These are phyloP conservation scores for Aspergillus alliaceus DNA, from an alignment of 2,329 filamentous ascomycete genomes.

Conservation along the genomic window DNA sequence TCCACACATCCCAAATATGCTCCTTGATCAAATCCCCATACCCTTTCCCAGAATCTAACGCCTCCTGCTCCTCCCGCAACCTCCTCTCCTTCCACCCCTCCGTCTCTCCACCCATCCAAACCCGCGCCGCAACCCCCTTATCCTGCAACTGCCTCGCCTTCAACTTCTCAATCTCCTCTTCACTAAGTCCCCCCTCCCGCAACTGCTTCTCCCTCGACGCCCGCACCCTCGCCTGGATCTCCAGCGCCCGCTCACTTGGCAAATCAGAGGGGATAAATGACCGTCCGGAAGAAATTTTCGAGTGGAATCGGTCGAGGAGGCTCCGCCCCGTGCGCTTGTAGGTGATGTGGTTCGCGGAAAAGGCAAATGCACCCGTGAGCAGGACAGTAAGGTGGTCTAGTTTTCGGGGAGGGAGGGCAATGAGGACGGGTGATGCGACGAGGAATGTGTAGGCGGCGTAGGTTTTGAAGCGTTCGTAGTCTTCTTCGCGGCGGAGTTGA, in stretches of 20 bases:
- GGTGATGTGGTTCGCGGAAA: conserved; percentile 41
- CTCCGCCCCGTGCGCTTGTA: conserved; percentile 38
- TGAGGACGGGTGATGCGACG: conserved; percentile 31
- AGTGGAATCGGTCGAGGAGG: conserved; percentile 33
- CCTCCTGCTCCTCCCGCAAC: conserved; percentile 43
- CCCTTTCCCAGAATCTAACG: conserved; percentile 43
- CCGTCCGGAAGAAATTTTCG: conserved; percentile 23
- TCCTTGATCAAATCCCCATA: conserved; percentile 48
- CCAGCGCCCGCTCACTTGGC: conserved; percentile 34
- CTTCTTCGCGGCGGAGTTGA: conserved; percentile 28
- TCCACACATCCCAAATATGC: conserved; percentile 50
- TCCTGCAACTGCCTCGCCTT: conserved; percentile 30
- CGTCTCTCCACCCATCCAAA: conserved; percentile 44
- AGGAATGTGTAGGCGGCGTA: conserved; percentile 41
- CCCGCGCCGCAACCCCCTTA: conserved; percentile 28
- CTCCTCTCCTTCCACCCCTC: conserved; percentile 46
- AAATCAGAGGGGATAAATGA: conserved; percentile 17
- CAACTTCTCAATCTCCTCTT: conserved; percentile 36
- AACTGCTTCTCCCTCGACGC: conserved; percentile 30
- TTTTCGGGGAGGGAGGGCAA: conserved; percentile 39
- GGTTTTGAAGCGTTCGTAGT: conserved; percentile 42
- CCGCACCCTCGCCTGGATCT: conserved; percentile 32
- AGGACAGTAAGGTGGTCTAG: conserved; percentile 39
- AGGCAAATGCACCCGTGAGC: conserved; percentile 38
- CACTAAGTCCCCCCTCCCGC: conserved; percentile 15